Conservation (phyloP, 345 rosid genomes). For the Syzygium aqueum region DNA sequence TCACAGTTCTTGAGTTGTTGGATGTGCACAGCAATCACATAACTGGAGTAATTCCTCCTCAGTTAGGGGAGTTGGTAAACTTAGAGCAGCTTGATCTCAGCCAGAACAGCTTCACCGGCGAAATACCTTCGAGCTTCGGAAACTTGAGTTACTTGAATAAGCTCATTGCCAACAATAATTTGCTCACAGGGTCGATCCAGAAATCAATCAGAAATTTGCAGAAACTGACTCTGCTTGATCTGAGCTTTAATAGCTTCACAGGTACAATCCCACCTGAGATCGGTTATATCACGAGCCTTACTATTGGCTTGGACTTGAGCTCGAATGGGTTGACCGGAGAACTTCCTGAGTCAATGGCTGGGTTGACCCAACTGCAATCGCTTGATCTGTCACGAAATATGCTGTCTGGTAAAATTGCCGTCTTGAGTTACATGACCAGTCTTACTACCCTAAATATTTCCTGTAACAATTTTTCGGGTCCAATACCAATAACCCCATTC, state of each 20-base stretch:
- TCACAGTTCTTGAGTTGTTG: constrained; percentile 75
- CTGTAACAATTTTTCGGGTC: constrained; percentile 83
- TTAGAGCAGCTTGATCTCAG: constrained; percentile 96
- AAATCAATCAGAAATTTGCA: constrained; percentile 46
- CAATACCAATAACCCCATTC: constrained; percentile 82
- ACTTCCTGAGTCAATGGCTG: constrained; percentile 55
- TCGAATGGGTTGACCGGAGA: constrained; percentile 57
- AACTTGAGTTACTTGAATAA: constrained; percentile 87
- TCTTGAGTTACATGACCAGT: constrained; percentile 80
- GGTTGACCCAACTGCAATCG: constrained; percentile 76
- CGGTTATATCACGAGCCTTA: constrained; percentile 68
- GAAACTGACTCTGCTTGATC: constrained; percentile 81
- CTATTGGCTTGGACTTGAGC: constrained; percentile 77
- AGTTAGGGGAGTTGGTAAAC: constrained; percentile 85
- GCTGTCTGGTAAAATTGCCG: constrained; percentile 54
- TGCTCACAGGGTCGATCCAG: constrained; percentile 67
- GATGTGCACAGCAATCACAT: constrained; percentile 85
- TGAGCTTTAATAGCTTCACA: constrained; percentile 70
- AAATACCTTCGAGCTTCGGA: constrained; percentile 71
- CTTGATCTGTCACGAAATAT: constrained; percentile 76
- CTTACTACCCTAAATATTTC: constrained; percentile 84
- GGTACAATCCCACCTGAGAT: constrained; percentile 70
- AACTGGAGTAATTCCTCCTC: constrained; percentile 66
- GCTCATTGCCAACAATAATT: constrained; percentile 85
- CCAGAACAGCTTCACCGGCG: constrained; percentile 73